phyloP scores from a whole-genome alignment of 257 asterid genomes.

The Nicotiana benthamiana region DNA sequence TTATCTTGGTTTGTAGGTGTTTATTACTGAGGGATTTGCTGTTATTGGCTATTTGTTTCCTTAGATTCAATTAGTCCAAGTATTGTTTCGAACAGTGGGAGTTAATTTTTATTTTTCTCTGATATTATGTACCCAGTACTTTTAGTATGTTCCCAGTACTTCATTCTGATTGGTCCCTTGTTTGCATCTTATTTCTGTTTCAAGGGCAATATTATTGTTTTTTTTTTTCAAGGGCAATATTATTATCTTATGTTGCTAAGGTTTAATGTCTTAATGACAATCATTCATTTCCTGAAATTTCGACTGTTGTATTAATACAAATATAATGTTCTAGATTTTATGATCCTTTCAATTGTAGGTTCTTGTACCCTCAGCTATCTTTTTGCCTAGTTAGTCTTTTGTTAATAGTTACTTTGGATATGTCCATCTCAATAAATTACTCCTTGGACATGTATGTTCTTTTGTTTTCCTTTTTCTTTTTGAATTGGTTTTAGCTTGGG shows the following conservation, averaged over 20 bases:
- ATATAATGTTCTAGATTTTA: neutral
- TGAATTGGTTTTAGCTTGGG: neutral
- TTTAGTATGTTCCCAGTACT: neutral
- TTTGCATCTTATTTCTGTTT: neutral
- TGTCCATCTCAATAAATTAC: neutral
- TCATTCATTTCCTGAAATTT: neutral
- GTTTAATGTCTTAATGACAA: neutral
- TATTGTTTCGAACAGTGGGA: neutral
- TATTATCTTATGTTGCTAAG: neutral
- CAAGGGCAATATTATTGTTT: neutral
- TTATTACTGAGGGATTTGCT: conserved; percentile 9
- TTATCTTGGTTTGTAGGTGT: conserved; percentile 3
- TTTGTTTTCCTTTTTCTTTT: neutral
- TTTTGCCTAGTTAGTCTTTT: neutral
- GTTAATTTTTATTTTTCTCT: neutral
- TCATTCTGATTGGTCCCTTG: neutral
- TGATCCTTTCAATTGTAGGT: neutral
- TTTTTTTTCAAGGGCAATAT: neutral
- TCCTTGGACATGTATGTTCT: neutral
- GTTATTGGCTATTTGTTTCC: neutral
- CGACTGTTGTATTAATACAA: neutral
- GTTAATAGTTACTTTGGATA: neutral
- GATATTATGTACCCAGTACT: neutral
- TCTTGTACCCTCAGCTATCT: neutral
- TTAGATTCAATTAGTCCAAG: neutral